Evolutionary conservation across 176 grass and related monocot genomes (phyloP).

Genomic region (Pontederia paniculata): DNA sequence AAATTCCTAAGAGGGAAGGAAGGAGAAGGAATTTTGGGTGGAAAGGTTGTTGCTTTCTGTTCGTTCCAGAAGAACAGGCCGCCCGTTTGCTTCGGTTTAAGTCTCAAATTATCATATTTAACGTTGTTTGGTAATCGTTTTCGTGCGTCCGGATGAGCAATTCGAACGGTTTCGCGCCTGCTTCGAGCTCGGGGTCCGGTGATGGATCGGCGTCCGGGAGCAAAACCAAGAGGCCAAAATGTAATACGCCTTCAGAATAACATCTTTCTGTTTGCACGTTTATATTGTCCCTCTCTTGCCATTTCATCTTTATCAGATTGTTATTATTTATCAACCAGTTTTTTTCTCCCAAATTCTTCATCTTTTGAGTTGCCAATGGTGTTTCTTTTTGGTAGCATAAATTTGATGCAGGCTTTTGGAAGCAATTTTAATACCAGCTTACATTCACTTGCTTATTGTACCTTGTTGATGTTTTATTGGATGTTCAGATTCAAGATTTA

Average conservation of each 20-base stretch:
- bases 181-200: constrained; percentile 32
- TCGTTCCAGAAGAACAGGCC: too few relatives aligned
- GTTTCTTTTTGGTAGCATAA: background rate
- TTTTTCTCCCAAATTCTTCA: background rate
- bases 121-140: too few relatives aligned
- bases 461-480: background rate
- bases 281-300: background rate
- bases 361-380: background rate
- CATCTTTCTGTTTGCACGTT: background rate
- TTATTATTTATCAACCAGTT: background rate
- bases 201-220: constrained; percentile 34
- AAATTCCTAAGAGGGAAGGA: too few relatives aligned
- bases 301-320: background rate
- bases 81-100: background rate
- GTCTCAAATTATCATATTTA: background rate
- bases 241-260: constrained; percentile 41
- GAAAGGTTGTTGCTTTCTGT: too few relatives aligned
- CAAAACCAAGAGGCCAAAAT: constrained; percentile 60
- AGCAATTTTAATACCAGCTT: background rate
- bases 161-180: constrained; percentile 21
- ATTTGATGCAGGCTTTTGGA: background rate
- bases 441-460: background rate
- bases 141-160: constrained; percentile 16
- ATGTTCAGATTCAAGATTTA: constrained; percentile 85
- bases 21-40: too few relatives aligned